These are phyloP conservation scores for Poa pratensis DNA, from an alignment of 176 grass and related monocot genomes.

Conservation along the genomic window DNA sequence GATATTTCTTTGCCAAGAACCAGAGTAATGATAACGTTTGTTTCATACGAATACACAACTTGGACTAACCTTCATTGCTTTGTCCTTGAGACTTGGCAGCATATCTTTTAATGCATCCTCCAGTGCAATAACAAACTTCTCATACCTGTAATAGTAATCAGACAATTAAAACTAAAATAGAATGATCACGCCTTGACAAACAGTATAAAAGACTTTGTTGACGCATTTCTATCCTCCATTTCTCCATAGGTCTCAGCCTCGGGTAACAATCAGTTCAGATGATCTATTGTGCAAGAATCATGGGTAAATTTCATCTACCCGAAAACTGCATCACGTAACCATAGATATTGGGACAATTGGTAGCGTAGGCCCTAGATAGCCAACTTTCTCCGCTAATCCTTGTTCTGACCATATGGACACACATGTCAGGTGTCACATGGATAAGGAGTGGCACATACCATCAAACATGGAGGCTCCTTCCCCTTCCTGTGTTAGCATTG, in stretches of 20 bases:
- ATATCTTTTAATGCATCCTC: slow-evolving; percentile 96
- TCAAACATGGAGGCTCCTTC: neutral
- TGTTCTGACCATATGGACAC: neutral
- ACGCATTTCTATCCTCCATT: neutral
- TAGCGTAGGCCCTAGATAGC: neutral
- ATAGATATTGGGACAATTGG: neutral
- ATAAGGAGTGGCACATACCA: neutral
- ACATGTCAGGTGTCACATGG: neutral
- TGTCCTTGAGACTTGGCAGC: slow-evolving; percentile 95
- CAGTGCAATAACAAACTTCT: slow-evolving; percentile 88
- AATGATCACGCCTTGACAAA: slow-evolving; percentile 26
- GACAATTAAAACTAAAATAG: neutral
- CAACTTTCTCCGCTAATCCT: neutral
- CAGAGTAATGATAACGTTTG: neutral
- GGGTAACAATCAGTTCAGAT: slow-evolving; percentile 28
- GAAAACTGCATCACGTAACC: neutral
- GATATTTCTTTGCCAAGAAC: neutral
- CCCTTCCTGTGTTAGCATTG: neutral
- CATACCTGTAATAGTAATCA: slow-evolving; percentile 66
- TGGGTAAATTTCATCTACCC: neutral
- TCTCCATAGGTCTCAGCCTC: neutral
- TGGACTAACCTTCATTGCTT: slow-evolving; percentile 87
- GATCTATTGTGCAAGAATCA: slow-evolving; percentile 11
- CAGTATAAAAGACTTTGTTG: neutral
- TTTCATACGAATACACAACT: slow-evolving; percentile 40